Conservation (phyloP, 768 basidiomycete species). For the Daedaleopsis sinensis region DNA sequence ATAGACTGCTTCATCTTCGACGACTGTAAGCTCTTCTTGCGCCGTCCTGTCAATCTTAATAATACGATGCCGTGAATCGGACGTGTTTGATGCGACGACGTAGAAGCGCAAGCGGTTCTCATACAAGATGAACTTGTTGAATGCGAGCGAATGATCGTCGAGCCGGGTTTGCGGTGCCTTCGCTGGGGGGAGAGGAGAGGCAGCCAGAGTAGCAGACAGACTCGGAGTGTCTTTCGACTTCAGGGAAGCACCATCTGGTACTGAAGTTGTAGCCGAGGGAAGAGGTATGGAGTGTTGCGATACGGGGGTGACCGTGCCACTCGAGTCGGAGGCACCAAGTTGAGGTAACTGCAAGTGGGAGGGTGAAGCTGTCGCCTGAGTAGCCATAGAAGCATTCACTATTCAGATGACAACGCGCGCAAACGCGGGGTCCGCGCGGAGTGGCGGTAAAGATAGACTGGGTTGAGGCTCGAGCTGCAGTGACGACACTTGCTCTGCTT, state of each 20-base stretch:
- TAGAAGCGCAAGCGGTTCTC: conserved; percentile 92
- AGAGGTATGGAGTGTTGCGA: conserved; percentile 21
- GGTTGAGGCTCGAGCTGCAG: not conserved
- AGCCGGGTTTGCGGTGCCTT: conserved; percentile 5
- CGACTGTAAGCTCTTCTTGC: conserved; percentile 70
- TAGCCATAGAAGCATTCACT: not conserved
- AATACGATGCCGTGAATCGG: conserved; percentile 86
- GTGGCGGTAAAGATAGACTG: too few species aligned
- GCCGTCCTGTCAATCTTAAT: conserved; percentile 91
- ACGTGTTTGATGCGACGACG: conserved; percentile 88
- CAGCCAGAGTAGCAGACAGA: conserved; percentile 8
- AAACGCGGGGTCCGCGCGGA: too few species aligned
- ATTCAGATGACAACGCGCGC: not conserved
- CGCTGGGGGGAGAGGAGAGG: not conserved
- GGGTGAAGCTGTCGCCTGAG: not conserved
- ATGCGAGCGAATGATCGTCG: conserved; percentile 29
- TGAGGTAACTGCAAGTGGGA: conserved; percentile 7
- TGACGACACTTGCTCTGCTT: not conserved
- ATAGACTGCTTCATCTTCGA: conserved; percentile 90
- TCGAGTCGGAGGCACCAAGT: conserved; percentile 18
- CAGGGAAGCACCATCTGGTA: conserved; percentile 15
- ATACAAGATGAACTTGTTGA: conserved; percentile 90
- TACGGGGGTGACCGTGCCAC: conserved; percentile 26
- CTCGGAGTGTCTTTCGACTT: conserved; percentile 20
- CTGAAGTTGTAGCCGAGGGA: conserved; percentile 2